Percentiles rank a stretch among this genome's conserved stretches.
Conservation (phyloP, 352 stramenopile genomes). For the Phytophthora cryptogea region DNA sequence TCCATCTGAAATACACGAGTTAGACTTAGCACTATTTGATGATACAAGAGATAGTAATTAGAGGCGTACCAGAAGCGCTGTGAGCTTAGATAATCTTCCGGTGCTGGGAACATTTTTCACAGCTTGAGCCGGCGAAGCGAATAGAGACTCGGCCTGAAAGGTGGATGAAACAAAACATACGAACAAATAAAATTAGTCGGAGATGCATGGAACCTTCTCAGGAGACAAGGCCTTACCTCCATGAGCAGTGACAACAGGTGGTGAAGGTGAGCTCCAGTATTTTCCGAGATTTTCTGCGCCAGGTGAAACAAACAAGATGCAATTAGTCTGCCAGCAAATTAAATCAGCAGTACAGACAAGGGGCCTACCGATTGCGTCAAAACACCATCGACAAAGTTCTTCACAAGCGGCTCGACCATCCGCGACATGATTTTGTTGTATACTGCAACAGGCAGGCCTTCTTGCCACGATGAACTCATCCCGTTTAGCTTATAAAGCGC, state of each 20-base stretch:
- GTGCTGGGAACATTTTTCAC: conserved; percentile 57
- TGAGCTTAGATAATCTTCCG: conserved; percentile 54
- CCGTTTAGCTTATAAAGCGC: conserved; percentile 69
- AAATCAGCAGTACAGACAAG: background rate
- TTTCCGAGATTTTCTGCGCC: conserved; percentile 58
- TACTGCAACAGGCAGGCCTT: conserved; percentile 52
- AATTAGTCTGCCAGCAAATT: background rate
- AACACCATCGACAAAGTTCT: conserved; percentile 56
- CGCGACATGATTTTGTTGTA: conserved; percentile 60
- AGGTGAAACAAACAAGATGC: background rate
- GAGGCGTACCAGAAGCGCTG: conserved; percentile 48
- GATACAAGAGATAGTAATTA: background rate
- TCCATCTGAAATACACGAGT: conserved; percentile 42
- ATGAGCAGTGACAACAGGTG: conserved; percentile 52
- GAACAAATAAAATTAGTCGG: background rate
- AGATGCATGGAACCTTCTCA: background rate
- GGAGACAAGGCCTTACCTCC: conserved; percentile 36
- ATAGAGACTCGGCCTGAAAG: conserved; percentile 49
- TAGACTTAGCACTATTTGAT: conserved; percentile 3
- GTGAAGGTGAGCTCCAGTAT: conserved; percentile 45
- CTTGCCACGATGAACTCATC: conserved; percentile 64
- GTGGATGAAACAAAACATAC: background rate
- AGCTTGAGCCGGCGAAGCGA: conserved; percentile 53
- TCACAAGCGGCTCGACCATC: conserved; percentile 62
- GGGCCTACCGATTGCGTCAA: conserved; percentile 50